Evolutionary conservation across 305 asterid species (phyloP), one percentile per base, ranked within the genome.

Genomic region (Rubia tinctorum): DNA sequence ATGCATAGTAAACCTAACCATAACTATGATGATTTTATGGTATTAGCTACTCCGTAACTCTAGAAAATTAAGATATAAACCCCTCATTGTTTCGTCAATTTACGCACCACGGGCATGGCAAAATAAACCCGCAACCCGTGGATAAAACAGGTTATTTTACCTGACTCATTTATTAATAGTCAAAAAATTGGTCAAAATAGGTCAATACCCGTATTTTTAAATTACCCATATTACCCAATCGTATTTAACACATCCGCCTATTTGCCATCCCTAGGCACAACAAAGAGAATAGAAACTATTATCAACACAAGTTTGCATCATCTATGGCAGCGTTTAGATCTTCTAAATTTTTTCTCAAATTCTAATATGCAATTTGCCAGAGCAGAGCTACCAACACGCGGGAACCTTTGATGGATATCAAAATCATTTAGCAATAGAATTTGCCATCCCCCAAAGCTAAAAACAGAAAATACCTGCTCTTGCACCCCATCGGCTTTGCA

Each of bases 401-500:
- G 6, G 58, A 49, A 61, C 63, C 45, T 45, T 15, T 34, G 62
- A 47, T 45, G 47, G 43, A 27, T 23, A 42, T 65, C 37, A 40
- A 53, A 79, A 73, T 47, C 73, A 51, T 61, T 42, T 45, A 42
- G 74, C 5, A 34, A 63, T 18, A 11, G 43, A 77, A 67, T 22
- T 42, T 61, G 49, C 25, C 12, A 67, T 73, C 56, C 69, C 62
- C 47, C 39, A 56, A 69, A 30, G n/a, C 43, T 51, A 14, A 76
- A 77, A 77, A 75, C 47, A 9, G 59, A 22, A 20, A 67, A 71
- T 78, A 89, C 98, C 96, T 93, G 98, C 81, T 91, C 98, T 79
- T 93, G 98, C 78, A 93, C 97, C 63, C 97, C 97, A 74, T 90
- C 98, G 20, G 80, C 84, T 82, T 87, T 90, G 91, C 90, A 87